Evolutionary conservation across 2,329 filamentous ascomycete species (phyloP), one percentile per base, ranked within the genome.

Genomic region (Botryosphaeria dothidea): DNA sequence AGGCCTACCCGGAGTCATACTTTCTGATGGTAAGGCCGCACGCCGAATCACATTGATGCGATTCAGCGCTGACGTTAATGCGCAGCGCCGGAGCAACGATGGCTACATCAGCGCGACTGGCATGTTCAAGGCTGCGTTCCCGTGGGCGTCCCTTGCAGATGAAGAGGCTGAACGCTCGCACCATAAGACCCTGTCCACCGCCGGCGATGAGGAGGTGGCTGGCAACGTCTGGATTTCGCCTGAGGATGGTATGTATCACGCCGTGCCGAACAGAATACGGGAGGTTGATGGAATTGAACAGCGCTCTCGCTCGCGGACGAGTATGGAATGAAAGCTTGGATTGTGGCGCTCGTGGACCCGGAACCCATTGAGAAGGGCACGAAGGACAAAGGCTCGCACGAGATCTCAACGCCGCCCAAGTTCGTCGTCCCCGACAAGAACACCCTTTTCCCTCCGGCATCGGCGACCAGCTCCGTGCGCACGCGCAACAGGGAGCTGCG

Each of bases 141-240:
- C 92, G 7, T 93, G 90, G 78, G 90, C 92, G 48, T 87, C 90
- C 67, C 81, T 84, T 21, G 80, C 84, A 31, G 91, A 95, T 70
- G 92, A 95, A 74, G 87, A 92, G 71, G 80, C 81, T 1, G 92
- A 96, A 81, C 90, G 92, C 75, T 88, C 85, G 72, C 93, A 92
- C 79, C 89, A 99, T 79, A 97, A 97, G 82, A 87, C 86, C 6
- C 88, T 95, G 29, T 80, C 87, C 36, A 90, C 90, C 31, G 96
- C 93, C 9, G 96, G 93, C 71, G 85, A 85, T 65, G 93, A 98
- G 75, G 95, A 98, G 83, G 93, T 95, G 31, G 95, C 95, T 27
- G 95, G 95, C 51, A 99, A 97, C 77, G 88, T 99, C 61, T 99
- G 95, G 95, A 93, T 98, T 58, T 88, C 92, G 52, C 93, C 94